phyloP scores from a whole-genome alignment of 208 protist genomes.

The Lotmaria passim region DNA sequence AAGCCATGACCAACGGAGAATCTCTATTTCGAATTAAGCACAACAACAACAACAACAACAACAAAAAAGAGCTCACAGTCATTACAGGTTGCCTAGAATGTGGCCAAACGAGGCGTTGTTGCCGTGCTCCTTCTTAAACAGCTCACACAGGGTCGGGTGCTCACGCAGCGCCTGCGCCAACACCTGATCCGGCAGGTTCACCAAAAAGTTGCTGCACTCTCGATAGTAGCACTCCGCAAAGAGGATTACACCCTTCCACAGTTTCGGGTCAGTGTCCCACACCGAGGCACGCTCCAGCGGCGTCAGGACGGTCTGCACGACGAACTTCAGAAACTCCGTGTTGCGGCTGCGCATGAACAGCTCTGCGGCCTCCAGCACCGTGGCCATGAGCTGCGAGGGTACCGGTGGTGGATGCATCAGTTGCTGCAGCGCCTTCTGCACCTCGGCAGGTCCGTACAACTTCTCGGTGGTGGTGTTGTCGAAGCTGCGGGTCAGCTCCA shows the following conservation, averaged over 20 bases:
- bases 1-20: too few species aligned
- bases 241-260: slow-evolving; percentile 75
- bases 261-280: slow-evolving; percentile 66
- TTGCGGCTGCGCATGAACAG: slow-evolving; percentile 37
- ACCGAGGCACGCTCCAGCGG: slow-evolving; percentile 58
- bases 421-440: slow-evolving; percentile 52
- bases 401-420: slow-evolving; percentile 59
- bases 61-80: not conserved
- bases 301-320: slow-evolving; percentile 56
- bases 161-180: slow-evolving; percentile 65
- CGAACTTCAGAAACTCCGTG: slow-evolving; percentile 56
- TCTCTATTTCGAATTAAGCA: too few species aligned
- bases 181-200: slow-evolving; percentile 77
- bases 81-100: slow-evolving; percentile 64
- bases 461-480: slow-evolving; percentile 46
- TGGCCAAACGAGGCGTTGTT: slow-evolving; percentile 83
- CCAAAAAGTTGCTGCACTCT: slow-evolving; percentile 75
- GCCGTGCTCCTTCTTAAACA: slow-evolving; percentile 73
- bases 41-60: not conserved
- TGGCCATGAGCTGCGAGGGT: slow-evolving; percentile 83
- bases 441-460: slow-evolving; percentile 62
- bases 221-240: slow-evolving; percentile 77
- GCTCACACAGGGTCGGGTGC: slow-evolving; percentile 46
- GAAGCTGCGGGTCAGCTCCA: slow-evolving; percentile 67
- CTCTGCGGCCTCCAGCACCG: slow-evolving; percentile 55